Percentiles rank a stretch among this genome's conserved stretches.
These are phyloP conservation scores for Cenchrus purpureus DNA, from an alignment of 176 grass and related monocot genomes.

Conservation along the genomic window DNA sequence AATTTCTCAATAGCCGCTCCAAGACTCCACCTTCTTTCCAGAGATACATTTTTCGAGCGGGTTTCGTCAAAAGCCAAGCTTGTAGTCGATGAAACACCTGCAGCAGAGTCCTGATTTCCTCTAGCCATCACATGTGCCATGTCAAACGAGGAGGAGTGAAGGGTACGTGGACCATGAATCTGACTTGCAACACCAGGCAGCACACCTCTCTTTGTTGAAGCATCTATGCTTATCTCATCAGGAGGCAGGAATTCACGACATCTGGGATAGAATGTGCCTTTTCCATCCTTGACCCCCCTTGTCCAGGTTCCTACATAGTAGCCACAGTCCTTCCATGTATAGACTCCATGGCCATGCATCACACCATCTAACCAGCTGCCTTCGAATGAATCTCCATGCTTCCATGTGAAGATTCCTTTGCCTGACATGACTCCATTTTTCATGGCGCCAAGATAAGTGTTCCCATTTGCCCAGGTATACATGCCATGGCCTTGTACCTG, in stretches of 20 bases:
- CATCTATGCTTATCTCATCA: conserved; percentile 64
- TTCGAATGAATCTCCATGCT: conserved; percentile 84
- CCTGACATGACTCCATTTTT: conserved; percentile 85
- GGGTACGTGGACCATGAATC: conserved; percentile 60
- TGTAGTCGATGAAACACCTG: conserved; percentile 33
- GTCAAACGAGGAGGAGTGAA: conserved; percentile 74
- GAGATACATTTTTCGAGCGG: conserved; percentile 55
- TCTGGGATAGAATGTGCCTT: conserved; percentile 88
- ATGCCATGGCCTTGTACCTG: conserved; percentile 76
- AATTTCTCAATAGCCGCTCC: conserved; percentile 81
- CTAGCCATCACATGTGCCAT: conserved; percentile 68
- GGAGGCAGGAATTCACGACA: conserved; percentile 58
- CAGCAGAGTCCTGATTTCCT: conserved; percentile 21
- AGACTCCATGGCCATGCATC: conserved; percentile 88
- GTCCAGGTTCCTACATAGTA: conserved; percentile 93
- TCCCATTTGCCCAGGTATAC: conserved; percentile 80
- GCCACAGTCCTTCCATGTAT: conserved; percentile 74
- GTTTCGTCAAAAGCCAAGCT: conserved; percentile 44
- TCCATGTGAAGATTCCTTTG: conserved; percentile 85
- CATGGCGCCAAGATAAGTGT: conserved; percentile 82
- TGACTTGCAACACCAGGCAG: conserved; percentile 68
- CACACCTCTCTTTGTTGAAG: conserved; percentile 69
- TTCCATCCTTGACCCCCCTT: conserved; percentile 92
- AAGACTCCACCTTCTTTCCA: conserved; percentile 93
- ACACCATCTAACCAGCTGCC: conserved; percentile 87